Percentiles rank a stretch among this genome's conserved stretches.
These are phyloP conservation scores for Arthonia radiata DNA, from an alignment of 495 filamentous ascomycete genomes.

Conservation along the genomic window DNA sequence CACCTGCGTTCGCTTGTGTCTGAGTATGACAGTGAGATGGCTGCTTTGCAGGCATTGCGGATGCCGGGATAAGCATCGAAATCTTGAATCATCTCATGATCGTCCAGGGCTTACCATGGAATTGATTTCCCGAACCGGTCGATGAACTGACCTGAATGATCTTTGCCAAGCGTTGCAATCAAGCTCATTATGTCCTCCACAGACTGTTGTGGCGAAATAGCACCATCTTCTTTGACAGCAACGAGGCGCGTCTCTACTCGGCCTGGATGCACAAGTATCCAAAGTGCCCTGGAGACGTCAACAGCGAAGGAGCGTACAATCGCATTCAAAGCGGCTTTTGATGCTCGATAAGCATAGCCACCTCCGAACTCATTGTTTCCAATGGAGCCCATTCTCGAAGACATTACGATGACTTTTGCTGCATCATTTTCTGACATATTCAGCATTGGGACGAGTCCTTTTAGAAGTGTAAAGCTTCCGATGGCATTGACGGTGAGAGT, in stretches of 20 bases:
- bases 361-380: conserved; percentile 9
- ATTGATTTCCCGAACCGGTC: conserved; percentile 16
- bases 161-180: conserved; percentile 8
- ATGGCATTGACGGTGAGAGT: conserved; percentile 13
- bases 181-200: conserved; percentile 12
- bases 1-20: no score
- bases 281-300: conserved; percentile 12
- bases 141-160: conserved; percentile 13
- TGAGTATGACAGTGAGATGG: no score
- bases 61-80: no score
- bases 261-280: conserved; percentile 11
- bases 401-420: conserved; percentile 15
- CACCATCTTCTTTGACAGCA: conserved; percentile 16
- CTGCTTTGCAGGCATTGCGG: no score
- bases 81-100: no score
- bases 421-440: background rate
- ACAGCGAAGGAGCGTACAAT: conserved; percentile 10
- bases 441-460: conserved; percentile 9
- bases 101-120: conserved; percentile 17
- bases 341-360: conserved; percentile 15
- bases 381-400: conserved; percentile 11
- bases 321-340: conserved; percentile 14
- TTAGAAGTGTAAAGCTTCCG: conserved; percentile 12
- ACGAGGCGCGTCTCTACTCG: conserved; percentile 18
- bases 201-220: conserved; percentile 15